Evolutionary conservation across 176 grass and related monocot species (phyloP).

Genomic region (Coix lacrymajobi): DNA sequence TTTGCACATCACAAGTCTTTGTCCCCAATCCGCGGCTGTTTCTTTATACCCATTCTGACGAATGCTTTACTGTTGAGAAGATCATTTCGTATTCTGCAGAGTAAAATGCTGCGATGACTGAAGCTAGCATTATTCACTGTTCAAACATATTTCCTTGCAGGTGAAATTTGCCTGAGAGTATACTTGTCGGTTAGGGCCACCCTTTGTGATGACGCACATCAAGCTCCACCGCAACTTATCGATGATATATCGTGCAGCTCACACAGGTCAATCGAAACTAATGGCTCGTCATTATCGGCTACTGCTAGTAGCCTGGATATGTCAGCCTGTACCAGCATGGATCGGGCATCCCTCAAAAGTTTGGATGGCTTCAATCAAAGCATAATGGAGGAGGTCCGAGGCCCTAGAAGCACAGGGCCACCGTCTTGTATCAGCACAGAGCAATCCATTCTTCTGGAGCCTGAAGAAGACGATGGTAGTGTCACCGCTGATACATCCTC

Average conservation of each 20-base stretch:
- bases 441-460: conserved; percentile 44
- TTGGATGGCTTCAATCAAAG: conserved; percentile 20
- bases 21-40: background rate
- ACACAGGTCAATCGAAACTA: conserved; percentile 34
- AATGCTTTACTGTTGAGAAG: background rate
- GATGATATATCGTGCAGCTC: conserved; percentile 37
- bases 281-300: conserved; percentile 19
- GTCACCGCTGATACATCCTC: conserved; percentile 20
- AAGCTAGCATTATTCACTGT: background rate
- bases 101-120: background rate
- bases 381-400: background rate
- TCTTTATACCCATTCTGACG: background rate
- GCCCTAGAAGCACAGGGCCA: conserved; percentile 27
- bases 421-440: conserved; percentile 24
- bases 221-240: conserved; percentile 15
- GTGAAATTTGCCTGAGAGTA: conserved; percentile 79
- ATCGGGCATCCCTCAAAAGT: background rate
- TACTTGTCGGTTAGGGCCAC: conserved; percentile 36
- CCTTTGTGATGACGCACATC: conserved; percentile 8
- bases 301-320: conserved; percentile 16
- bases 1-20: background rate
- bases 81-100: background rate
- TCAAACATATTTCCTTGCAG: conserved; percentile 34
- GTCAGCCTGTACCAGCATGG: conserved; percentile 29
- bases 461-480: conserved; percentile 28